Evolutionary conservation across 805 yeast genomes (phyloP), one percentile per base, ranked within the genome.

Genomic region (Saturnispora mendoncae): DNA sequence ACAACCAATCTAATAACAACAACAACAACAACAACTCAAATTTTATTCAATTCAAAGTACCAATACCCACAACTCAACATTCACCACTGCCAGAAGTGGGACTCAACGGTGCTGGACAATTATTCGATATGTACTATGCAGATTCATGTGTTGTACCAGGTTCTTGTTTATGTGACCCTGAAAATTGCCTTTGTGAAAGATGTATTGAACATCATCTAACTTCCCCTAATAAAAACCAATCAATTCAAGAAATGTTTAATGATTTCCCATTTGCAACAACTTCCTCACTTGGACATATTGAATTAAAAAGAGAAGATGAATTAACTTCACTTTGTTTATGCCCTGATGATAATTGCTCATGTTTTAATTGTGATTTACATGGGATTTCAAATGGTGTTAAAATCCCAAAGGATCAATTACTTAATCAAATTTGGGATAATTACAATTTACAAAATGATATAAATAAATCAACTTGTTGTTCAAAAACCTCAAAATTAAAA

Each of bases 111-210:
- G 23, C 44, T 24, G 33, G 35, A 17, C 33, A 44, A 3, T 32
- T 52, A 4, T 61, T 58, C 41, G 64, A 62, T 39, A 46, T 61
- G 47, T 61, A 48, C 33, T 38, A 57, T 17, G 58, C 64, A 1
- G 57, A 61, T 27, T 42, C 62, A 0, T 61, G 65, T 41, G 50
- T 60, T 4, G 58, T 60, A 19, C 62, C 64, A 0, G 66, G 65
- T 1, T 50, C 63, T 1, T 62, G 66, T 46, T 36, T 51, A 7
- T 62, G 66, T 46, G 59, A 53, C 6, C 57, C 60, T 3, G 57
- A 47, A 15, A 39, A 46, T 12, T 62, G 67, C 48, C 36, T 46
- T 4, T 62, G 67, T 46, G 53, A 50, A 13, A 54, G 44, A 5
- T 62, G 67, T 43, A 41, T 50, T 13, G 64, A 52, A 4, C 67